Percentiles rank a stretch among this genome's conserved stretches.
Evolutionary conservation across 257 asterid species (phyloP).

Genomic region (Rauvolfia tetraphylla): DNA sequence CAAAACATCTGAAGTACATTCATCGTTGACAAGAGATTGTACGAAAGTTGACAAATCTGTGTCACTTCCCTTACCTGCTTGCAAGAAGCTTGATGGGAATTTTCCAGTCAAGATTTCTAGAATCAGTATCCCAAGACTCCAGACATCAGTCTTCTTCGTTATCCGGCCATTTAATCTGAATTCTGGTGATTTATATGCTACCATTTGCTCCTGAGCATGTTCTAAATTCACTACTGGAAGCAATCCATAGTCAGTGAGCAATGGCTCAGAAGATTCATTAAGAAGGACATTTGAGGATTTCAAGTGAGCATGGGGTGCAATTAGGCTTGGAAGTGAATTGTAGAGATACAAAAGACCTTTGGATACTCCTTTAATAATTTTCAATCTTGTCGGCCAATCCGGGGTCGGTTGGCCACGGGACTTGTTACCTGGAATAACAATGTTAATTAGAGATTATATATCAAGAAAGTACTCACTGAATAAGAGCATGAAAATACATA

Average conservation of each 20-base stretch:
- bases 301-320: conserved; percentile 90
- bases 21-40: conserved; percentile 32
- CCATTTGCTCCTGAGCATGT: conserved; percentile 73
- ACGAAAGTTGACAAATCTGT: conserved; percentile 55
- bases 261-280: conserved; percentile 37
- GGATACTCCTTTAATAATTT: conserved; percentile 67
- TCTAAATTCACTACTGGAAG: conserved; percentile 73
- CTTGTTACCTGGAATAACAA: conserved; percentile 41
- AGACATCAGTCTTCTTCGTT: conserved; percentile 75
- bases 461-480: neutral
- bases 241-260: conserved; percentile 75
- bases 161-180: conserved; percentile 46
- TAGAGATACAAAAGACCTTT: conserved; percentile 63
- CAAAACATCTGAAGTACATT: conserved; percentile 37
- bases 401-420: conserved; percentile 40
- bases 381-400: conserved; percentile 76
- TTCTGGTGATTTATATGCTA: conserved; percentile 84
- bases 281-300: conserved; percentile 89
- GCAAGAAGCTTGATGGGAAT: conserved; percentile 62
- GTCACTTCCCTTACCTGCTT: conserved; percentile 47
- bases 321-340: conserved; percentile 73
- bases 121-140: conserved; percentile 79
- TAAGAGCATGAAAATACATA: neutral
- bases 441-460: neutral
- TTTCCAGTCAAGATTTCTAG: conserved; percentile 69